These are phyloP conservation scores for Arthrobotrys iridis DNA, from an alignment of 2,329 filamentous ascomycete genomes.

Conservation along the genomic window DNA sequence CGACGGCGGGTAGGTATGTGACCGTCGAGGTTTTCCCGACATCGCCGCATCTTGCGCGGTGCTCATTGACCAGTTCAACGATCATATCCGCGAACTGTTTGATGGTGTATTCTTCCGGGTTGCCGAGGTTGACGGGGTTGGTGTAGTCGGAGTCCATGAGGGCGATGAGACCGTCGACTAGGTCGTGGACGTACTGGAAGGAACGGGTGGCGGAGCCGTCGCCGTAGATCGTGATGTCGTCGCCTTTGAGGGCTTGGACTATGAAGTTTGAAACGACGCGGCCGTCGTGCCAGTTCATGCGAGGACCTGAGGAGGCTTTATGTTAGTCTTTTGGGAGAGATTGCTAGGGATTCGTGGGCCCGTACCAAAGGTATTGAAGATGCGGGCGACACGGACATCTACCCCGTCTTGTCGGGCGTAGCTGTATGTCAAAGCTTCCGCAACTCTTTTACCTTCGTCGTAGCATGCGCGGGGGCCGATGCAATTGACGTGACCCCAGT, in stretches of 20 bases:
- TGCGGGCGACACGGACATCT: constrained; percentile 59
- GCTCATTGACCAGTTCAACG: constrained; percentile 55
- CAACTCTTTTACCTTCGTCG: constrained; percentile 63
- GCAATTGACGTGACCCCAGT: constrained; percentile 63
- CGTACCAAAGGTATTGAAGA: constrained; percentile 61
- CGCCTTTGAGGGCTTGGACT: constrained; percentile 57
- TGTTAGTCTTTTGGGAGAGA: not conserved
- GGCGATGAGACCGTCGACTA: constrained; percentile 58
- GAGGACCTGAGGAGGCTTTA: constrained; percentile 53
- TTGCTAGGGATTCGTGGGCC: not conserved
- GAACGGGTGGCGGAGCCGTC: constrained; percentile 59
- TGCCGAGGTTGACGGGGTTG: constrained; percentile 60
- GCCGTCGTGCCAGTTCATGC: constrained; percentile 59
- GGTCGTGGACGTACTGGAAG: constrained; percentile 60
- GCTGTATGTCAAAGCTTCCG: constrained; percentile 61
- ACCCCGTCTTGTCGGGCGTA: constrained; percentile 58
- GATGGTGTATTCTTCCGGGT: constrained; percentile 59
- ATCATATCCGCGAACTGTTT: constrained; percentile 58
- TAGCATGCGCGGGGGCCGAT: constrained; percentile 63
- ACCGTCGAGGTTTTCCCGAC: constrained; percentile 44
- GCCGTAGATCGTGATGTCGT: constrained; percentile 59
- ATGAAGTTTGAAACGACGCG: constrained; percentile 61
- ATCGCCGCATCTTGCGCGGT: constrained; percentile 32
- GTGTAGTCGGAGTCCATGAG: constrained; percentile 59
- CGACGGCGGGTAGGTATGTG: constrained; percentile 55